A percentile compares a stretch with the other conserved stretches of the same genome.
phyloP scores from a whole-genome alignment of 371 early-diverging fungal genomes.

The Apophysomyces elegans region DNA sequence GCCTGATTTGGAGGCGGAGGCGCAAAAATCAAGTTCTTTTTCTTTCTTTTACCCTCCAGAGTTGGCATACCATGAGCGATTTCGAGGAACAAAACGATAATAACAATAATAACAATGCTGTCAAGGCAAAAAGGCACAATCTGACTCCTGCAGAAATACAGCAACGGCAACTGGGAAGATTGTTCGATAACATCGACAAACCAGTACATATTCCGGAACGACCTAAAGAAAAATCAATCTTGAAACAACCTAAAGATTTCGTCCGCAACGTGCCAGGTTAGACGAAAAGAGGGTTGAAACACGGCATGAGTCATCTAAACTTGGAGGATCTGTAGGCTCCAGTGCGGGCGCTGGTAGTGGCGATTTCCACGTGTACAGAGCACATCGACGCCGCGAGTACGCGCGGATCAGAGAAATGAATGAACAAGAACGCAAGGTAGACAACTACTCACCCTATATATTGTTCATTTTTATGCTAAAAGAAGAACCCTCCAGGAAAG shows the following conservation, averaged over 20 bases:
- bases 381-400: conserved; percentile 87
- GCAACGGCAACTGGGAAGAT: conserved; percentile 69
- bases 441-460: not conserved
- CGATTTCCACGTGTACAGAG: conserved; percentile 95
- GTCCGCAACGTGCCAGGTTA: conserved; percentile 81
- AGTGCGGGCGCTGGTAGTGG: conserved; percentile 97
- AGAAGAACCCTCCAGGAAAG: conserved; percentile 28
- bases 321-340: conserved; percentile 58
- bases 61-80: not conserved
- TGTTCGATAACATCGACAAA: conserved; percentile 83
- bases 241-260: conserved; percentile 76
- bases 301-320: not conserved
- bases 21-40: not conserved
- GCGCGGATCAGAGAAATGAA: conserved; percentile 81
- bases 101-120: not conserved
- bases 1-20: too few relatives aligned
- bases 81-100: not conserved
- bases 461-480: conserved; percentile 8
- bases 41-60: not conserved
- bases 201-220: conserved; percentile 72
- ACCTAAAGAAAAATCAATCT: conserved; percentile 37
- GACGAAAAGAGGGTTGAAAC: not conserved
- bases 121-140: conserved; percentile 40
- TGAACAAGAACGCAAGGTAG: conserved; percentile 73
- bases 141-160: conserved; percentile 56